A percentile compares a stretch with the other conserved stretches of the same genome.
These are phyloP conservation scores for Choiromyces venosus DNA, from an alignment of 495 filamentous ascomycete species.

Conservation along the genomic window DNA sequence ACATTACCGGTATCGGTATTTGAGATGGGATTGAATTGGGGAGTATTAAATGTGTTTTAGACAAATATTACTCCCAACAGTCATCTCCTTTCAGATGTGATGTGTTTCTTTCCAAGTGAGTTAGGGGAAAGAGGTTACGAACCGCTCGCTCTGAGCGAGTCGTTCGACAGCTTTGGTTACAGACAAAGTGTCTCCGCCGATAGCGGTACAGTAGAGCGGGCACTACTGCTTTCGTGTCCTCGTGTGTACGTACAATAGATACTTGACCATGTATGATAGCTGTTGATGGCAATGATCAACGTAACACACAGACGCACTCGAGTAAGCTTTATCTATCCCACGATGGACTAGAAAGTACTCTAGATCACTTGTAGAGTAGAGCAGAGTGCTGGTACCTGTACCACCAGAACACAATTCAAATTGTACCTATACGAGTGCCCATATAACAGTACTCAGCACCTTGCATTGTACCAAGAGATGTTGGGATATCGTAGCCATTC, in stretches of 20 bases:
- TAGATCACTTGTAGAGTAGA: not conserved
- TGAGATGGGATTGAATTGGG: not conserved
- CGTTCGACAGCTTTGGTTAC: not conserved
- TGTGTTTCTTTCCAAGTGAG: not conserved
- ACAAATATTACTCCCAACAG: not conserved
- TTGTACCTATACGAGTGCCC: not conserved
- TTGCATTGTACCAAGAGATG: not conserved
- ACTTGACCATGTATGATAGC: not conserved
- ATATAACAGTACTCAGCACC: not conserved
- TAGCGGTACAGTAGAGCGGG: not conserved
- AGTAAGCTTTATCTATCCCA: not conserved
- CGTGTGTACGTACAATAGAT: not conserved
- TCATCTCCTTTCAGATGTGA: not conserved
- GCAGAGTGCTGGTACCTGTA: not conserved
- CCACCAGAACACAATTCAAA: not conserved
- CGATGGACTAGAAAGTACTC: not conserved
- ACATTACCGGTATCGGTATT: not conserved
- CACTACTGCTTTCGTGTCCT: not conserved
- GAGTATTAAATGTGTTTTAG: not conserved
- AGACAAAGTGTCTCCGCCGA: not conserved
- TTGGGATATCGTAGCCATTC: constrained; percentile 10
- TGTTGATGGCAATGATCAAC: not conserved
- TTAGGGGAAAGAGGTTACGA: not conserved
- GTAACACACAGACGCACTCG: not conserved
- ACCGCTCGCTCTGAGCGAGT: not conserved